These are phyloP conservation scores for Acmispon strigosus DNA, from an alignment of 306 rosid species.

Conservation along the genomic window DNA sequence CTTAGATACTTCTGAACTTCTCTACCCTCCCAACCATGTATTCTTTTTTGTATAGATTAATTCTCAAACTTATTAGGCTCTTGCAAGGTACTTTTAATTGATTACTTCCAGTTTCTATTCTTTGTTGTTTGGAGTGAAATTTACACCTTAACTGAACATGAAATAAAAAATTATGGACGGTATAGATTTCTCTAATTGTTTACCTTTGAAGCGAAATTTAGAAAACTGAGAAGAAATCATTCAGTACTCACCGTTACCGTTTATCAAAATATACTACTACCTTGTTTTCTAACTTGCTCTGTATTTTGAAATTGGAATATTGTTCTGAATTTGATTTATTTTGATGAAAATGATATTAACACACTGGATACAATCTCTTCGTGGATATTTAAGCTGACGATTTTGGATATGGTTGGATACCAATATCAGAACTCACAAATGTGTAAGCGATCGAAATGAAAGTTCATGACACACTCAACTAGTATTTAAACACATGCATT, in stretches of 20 bases:
- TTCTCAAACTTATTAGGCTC: constrained; percentile 7
- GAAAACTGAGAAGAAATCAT: background rate
- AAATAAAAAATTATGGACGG: constrained; percentile 8
- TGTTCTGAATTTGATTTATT: background rate
- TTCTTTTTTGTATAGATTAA: constrained; percentile 21
- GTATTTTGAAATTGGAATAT: background rate
- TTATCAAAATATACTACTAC: too few relatives aligned
- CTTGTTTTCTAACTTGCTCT: background rate
- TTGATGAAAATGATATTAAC: background rate
- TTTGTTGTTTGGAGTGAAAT: background rate
- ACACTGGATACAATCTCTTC: too few relatives aligned
- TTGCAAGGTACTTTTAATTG: constrained; percentile 12
- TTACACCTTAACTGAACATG: constrained; percentile 10
- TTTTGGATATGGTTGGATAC: background rate
- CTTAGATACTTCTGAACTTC: background rate
- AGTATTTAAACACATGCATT: too few relatives aligned
- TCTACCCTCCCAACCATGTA: background rate
- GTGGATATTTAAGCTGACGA: too few relatives aligned
- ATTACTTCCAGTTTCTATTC: constrained; percentile 6
- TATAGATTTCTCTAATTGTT: background rate
- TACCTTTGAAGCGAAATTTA: background rate
- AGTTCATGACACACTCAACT: too few relatives aligned
- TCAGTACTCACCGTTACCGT: background rate
- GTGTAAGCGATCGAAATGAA: too few relatives aligned
- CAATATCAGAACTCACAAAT: too few relatives aligned